These are phyloP conservation scores for Plasmodium vivax DNA, from an alignment of 169 alveolate genomes.

Conservation along the genomic window DNA sequence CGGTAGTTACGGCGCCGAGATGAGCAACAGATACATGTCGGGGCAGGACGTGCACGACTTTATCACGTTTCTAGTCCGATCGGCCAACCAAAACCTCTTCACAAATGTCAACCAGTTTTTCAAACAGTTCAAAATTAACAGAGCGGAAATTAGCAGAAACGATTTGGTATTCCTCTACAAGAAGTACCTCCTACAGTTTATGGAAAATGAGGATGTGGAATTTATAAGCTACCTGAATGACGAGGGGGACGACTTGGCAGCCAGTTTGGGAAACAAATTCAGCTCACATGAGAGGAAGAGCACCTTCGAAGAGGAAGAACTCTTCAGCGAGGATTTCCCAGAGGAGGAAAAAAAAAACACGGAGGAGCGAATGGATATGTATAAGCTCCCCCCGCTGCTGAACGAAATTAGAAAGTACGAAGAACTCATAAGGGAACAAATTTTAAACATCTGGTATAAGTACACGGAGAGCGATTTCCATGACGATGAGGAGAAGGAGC, in stretches of 20 bases:
- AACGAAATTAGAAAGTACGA: conserved; percentile 68
- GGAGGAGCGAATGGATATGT: background rate
- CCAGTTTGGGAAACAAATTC: background rate
- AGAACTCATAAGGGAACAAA: conserved; percentile 73
- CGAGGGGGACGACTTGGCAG: conserved; percentile 37
- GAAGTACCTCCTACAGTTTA: conserved; percentile 69
- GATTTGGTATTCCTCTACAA: conserved; percentile 72
- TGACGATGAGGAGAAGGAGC: conserved; percentile 70
- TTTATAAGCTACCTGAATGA: conserved; percentile 66
- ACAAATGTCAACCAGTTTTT: conserved; percentile 74
- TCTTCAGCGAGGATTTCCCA: conserved; percentile 14
- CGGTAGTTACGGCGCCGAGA: background rate
- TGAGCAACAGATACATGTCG: conserved; percentile 64
- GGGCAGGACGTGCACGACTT: conserved; percentile 73
- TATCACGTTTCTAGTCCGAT: conserved; percentile 63
- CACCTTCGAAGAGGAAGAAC: background rate
- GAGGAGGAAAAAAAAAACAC: conserved; percentile 12
- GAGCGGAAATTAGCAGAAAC: conserved; percentile 76
- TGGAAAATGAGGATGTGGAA: conserved; percentile 76
- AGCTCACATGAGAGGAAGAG: background rate
- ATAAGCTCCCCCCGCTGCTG: conserved; percentile 63
- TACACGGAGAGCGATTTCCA: conserved; percentile 75
- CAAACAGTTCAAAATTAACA: conserved; percentile 68
- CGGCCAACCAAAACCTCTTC: conserved; percentile 73
- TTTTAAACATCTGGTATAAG: conserved; percentile 73